Base-by-base conservation (phyloP, 2,329 filamentous ascomycete genomes). In the Trichoderma asperellum region DNA sequence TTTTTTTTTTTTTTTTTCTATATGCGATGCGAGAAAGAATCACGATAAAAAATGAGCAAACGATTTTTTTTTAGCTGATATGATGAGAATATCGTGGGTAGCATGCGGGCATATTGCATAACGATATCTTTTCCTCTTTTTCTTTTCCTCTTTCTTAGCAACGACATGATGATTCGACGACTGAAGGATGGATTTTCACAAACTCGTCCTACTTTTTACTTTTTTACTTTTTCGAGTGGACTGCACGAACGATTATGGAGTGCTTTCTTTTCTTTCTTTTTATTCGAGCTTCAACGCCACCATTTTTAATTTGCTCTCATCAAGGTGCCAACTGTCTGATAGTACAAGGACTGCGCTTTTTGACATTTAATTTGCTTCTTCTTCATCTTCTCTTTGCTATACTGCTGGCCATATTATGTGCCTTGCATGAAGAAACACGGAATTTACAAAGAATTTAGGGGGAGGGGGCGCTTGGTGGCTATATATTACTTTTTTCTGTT, bases 101-200 rank as follows among this genome's bases (percentile, higher is more conserved):
- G 55, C 58, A 43, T 40, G 40, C 40, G 5, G 43, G 37, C 62
- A 57, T 47, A 57, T 55, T 65, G 52, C 55, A 32, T 37, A 59
- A 58, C 63, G 55, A 58, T 43, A 59, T 58, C 27, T 58, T 37
- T 64, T 43, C 2, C 18, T 43, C 18, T 43, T 43, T 6, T 43
- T 43, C 40, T n/a, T 29, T 55, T 66, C 52, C 27, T 58, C 16
- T 64, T 43, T 24, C 11, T 24, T 24, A n/a, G 56, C 65, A 52
- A 68, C 47, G 65, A 68, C 53, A 58, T 66, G 37, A 66, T 58
- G 63, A 66, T 61, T 55, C 60, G 29, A 68, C 18, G 65, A 68
- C 32, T 37, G 24, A n/a, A 21, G 27, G 34, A 43, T 37, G 56
- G 12, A 68, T 27, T 58, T 24, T 35, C 27, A 35, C 67, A 64